Conservation (phyloP, 2,329 filamentous ascomycete species). For the Exophiala lecanii-corni region DNA sequence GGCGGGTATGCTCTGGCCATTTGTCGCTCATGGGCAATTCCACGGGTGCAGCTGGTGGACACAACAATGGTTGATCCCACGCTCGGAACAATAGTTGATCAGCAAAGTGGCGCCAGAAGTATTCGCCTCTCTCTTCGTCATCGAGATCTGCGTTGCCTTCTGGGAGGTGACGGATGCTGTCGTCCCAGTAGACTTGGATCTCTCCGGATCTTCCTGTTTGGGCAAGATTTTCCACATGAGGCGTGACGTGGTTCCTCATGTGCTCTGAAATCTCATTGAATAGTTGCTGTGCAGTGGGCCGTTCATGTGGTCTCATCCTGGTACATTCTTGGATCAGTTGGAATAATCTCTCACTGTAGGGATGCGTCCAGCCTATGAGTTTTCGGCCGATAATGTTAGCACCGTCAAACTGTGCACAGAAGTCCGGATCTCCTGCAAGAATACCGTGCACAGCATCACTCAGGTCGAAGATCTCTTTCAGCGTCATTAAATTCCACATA, state of each 20-base stretch:
- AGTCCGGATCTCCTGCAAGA: background rate
- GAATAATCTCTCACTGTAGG: conserved; percentile 13
- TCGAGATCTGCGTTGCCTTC: conserved; percentile 8
- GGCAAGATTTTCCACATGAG: background rate
- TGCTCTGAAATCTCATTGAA: background rate
- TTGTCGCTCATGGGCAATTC: background rate
- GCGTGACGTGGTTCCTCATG: background rate
- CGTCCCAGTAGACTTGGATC: background rate
- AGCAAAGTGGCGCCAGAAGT: conserved; percentile 10
- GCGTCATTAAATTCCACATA: conserved; percentile 12
- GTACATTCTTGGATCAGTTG: conserved; percentile 8
- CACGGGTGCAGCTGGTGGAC: conserved; percentile 7
- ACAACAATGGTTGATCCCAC: conserved; percentile 1
- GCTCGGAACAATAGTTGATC: conserved; percentile 10
- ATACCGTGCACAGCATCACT: conserved; percentile 8
- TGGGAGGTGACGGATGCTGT: background rate
- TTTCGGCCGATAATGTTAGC: conserved; percentile 4
- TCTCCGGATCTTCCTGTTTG: background rate
- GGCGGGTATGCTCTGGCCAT: conserved; percentile 5
- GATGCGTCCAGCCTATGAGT: background rate
- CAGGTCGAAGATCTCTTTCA: conserved; percentile 11
- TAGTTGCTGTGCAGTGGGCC: conserved; percentile 3
- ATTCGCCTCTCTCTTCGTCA: background rate
- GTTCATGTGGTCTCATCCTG: conserved; percentile 5
- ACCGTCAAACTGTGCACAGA: background rate